These are phyloP conservation scores for Tephrocybe sp. DNA, from an alignment of 768 basidiomycete species.

Conservation along the genomic window DNA sequence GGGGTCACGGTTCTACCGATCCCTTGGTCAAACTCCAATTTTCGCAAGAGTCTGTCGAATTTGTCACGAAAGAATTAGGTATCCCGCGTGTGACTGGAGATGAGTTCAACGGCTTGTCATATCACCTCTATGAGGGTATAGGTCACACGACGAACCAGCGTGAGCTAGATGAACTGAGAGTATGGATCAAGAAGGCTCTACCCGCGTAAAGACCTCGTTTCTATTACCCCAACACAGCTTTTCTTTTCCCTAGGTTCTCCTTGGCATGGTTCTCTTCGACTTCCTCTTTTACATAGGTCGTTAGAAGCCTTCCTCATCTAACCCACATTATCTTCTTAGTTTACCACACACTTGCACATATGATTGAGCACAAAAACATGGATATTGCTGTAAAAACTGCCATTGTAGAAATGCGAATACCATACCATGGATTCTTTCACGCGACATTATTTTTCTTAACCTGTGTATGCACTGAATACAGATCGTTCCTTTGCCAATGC, in stretches of 20 bases:
- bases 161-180: conserved; percentile 69
- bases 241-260: not conserved
- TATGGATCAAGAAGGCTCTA: conserved; percentile 64
- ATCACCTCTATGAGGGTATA: conserved; percentile 64
- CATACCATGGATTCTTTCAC: too few species aligned
- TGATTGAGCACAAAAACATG: not conserved
- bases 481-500: too few species aligned
- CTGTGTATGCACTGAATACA: too few species aligned
- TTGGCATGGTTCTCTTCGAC: not conserved
- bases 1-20: conserved; percentile 82
- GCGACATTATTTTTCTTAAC: too few species aligned
- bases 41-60: conserved; percentile 52
- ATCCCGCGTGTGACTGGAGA: conserved; percentile 40
- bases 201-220: conserved; percentile 25
- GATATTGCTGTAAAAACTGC: not conserved
- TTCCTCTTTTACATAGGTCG: not conserved
- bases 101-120: conserved; percentile 56
- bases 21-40: conserved; percentile 62
- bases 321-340: not conserved
- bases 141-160: conserved; percentile 61
- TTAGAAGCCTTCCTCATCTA: conserved; percentile 2
- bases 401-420: not conserved
- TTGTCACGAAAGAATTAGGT: conserved; percentile 52
- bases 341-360: conserved; percentile 2
- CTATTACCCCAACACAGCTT: too few species aligned